Percentiles rank a stretch among this genome's conserved stretches.
phyloP scores from a whole-genome alignment of 2,329 filamentous ascomycete genomes.

The Trichoderma simmonsii region DNA sequence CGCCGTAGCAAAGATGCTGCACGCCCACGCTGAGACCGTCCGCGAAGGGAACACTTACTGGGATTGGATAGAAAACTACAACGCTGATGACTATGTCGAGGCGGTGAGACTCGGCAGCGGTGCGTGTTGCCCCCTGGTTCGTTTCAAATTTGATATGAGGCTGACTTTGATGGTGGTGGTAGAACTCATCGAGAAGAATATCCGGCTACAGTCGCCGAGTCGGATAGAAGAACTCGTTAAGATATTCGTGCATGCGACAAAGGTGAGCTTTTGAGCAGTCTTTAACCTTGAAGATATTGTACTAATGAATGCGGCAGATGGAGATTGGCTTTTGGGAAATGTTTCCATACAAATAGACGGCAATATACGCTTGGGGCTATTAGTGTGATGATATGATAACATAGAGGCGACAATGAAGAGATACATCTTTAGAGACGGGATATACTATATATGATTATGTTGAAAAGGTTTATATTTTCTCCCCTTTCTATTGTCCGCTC shows the following conservation, averaged over 20 bases:
- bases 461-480: neutral
- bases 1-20: constrained; percentile 69
- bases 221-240: constrained; percentile 78
- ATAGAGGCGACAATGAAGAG: neutral
- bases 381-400: neutral
- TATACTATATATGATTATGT: neutral
- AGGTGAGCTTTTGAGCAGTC: constrained; percentile 47
- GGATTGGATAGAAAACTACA: constrained; percentile 89
- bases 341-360: constrained; percentile 39
- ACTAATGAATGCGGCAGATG: constrained; percentile 37
- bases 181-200: constrained; percentile 75
- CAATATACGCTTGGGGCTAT: neutral
- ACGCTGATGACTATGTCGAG: constrained; percentile 71
- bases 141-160: neutral
- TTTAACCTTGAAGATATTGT: neutral
- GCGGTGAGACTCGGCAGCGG: constrained; percentile 69
- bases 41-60: constrained; percentile 72
- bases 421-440: neutral
- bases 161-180: neutral
- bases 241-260: constrained; percentile 86
- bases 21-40: constrained; percentile 58
- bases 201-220: constrained; percentile 66
- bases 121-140: constrained; percentile 37
- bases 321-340: constrained; percentile 56
- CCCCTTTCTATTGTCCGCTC: neutral